Evolutionary conservation across 345 rosid species (phyloP), one percentile per base, ranked within the genome.

Genomic region (Eucalyptus erythrocorys): DNA sequence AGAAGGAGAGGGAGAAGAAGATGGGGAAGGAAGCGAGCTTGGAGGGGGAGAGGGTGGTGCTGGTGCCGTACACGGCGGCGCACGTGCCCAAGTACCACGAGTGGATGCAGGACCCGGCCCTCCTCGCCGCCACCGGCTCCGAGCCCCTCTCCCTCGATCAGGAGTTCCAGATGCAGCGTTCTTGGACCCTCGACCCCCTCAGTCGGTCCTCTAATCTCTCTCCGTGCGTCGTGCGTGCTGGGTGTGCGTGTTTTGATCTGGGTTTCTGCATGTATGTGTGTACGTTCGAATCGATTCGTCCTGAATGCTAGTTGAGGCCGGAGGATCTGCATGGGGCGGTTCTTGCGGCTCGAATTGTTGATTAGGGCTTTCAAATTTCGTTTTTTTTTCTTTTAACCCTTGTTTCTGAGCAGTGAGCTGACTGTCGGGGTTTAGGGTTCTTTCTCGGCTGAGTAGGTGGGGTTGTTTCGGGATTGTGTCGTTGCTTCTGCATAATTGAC

Each of bases 151-250:
- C 96, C 86, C 96, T 96, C 5, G 94, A 96, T 37, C 94, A 97
- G 86, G 99, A 97, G 92, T 96, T 92, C 90, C 90, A 93, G 90
- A 95, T 96, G 98, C 98, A 97, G 91, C 93, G 93, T 84, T 95
- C 99, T 6, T 98, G 98, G 99, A 93, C 94, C 89, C 97, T 93
- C 91, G 98, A 97, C 93, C 98, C 99, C 61, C 96, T 91, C 93
- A 97, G 99, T 96, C 87, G 10, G 53, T 86, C 87, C 80, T 86
- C 89, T 87, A 85, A 87, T 49, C 53, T 71, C 48, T 88, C 59
- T 88, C 86, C 1, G 34, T 82, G 8, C 71, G 30, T 61, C n/a
- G 34, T 61, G 32, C 17, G 16, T 27, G 34, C 12, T 59, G 64
- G n/a, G n/a, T 24, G 42, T 32, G 40, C 32, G 2, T 42, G 61